Evolutionary conservation across 352 stramenopile genomes (phyloP).

Genomic region (Discostella stelligera): DNA sequence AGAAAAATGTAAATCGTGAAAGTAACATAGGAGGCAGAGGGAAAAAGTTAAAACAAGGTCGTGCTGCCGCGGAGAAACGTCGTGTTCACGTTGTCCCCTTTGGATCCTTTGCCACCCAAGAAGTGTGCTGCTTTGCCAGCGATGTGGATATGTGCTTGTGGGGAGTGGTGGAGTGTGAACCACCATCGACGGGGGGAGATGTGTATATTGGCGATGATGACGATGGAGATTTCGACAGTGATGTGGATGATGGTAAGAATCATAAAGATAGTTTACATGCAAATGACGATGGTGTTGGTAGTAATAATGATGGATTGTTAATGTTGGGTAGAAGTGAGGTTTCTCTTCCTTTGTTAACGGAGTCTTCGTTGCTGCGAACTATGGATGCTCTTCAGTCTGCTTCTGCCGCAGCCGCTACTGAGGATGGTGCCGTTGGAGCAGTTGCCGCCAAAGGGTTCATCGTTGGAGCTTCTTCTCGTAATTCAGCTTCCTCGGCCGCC

Average conservation of each 20-base stretch:
- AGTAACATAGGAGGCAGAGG: slow-evolving; percentile 5
- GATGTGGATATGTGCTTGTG: slow-evolving; percentile 77
- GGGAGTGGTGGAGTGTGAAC: slow-evolving; percentile 52
- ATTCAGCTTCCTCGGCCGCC: background rate
- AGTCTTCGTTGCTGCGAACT: slow-evolving; percentile 39
- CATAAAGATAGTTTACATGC: background rate
- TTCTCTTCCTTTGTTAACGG: slow-evolving; percentile 34
- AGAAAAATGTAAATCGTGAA: slow-evolving; percentile 12
- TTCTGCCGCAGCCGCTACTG: slow-evolving; percentile 5
- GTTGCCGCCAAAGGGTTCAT: background rate
- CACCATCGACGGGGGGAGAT: background rate
- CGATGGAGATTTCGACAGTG: slow-evolving; percentile 12
- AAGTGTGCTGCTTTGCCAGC: slow-evolving; percentile 67
- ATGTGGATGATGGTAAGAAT: slow-evolving; percentile 7
- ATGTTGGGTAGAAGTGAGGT: background rate
- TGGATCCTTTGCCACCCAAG: slow-evolving; percentile 65
- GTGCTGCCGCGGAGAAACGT: background rate
- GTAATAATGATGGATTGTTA: background rate
- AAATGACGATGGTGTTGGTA: background rate
- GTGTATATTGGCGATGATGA: slow-evolving; percentile 11
- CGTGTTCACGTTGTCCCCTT: slow-evolving; percentile 54
- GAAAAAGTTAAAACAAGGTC: background rate
- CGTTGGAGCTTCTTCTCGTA: background rate
- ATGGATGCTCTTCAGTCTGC: slow-evolving; percentile 43
- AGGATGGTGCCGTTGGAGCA: background rate